Evolutionary conservation across 495 filamentous ascomycete species (phyloP), one percentile per base, ranked within the genome.

Genomic region (Penicillium antarcticum): DNA sequence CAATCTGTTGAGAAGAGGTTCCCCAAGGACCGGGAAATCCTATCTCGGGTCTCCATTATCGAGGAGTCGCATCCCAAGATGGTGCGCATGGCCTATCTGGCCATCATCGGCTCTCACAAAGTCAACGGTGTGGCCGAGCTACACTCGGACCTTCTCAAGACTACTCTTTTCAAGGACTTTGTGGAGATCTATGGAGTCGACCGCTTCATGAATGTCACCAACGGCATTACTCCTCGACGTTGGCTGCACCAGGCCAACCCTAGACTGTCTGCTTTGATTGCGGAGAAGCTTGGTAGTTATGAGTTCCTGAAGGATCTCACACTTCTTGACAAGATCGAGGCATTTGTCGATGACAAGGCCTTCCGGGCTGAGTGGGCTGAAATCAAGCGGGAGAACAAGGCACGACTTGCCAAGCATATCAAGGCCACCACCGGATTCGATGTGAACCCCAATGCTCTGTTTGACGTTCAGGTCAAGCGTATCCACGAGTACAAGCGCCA

Each of bases 401-500:
- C 92, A 49, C 85, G 86, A 21, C 85, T 98, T 31, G 92, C 94
- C 17, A 87, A 87, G 65, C 84, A 92, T 67, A 96, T 97, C 75
- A 90, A 94, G 73, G 75, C 80, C 12, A 87, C 84, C 5, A 87
- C 83, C 5, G 84, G 85, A 21, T 81, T 94, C 45, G 83, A 77
- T 13, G 90, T 98, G 61, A 92, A 95, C 66, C 95, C 94, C 1
- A 76, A 84, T 19, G 82, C 92, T 0, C 79, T 98, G 29, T 98
- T 98, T 59, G 94, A 98, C 62, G 87, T 98, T 9, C 94, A 98
- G 67, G 94, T 97, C 48, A 98, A 98, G 78, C 88, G 94, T 55
- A 98, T 98, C 65, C 94, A 98, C 72, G 94, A 98, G 75, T 98
- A 98, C 73, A 98, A 98, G 79, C 87, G 94, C 44, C 94, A 98